A percentile compares a stretch with the other conserved stretches of the same genome.
Evolutionary conservation across 208 protist genomes (phyloP).

Genomic region (Willaertia magna): DNA sequence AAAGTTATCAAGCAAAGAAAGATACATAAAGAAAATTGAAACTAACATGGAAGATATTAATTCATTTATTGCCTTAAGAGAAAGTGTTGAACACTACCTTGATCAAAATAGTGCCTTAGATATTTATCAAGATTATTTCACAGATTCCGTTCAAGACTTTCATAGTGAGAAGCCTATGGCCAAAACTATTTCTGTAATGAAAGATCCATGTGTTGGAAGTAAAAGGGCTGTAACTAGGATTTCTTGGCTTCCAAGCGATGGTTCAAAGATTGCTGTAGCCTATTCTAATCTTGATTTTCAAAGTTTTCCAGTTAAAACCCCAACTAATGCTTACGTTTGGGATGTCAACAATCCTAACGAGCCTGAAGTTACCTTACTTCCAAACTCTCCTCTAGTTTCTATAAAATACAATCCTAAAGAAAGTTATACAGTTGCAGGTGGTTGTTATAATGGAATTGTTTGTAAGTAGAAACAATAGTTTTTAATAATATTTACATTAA

Average conservation of each 20-base stretch:
- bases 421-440: conserved; percentile 80
- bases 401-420: conserved; percentile 89
- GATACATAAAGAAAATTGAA: conserved; percentile 89
- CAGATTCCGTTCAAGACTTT: conserved; percentile 52
- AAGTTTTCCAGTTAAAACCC: conserved; percentile 65
- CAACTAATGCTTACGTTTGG: conserved; percentile 85
- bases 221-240: conserved; percentile 74
- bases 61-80: conserved; percentile 65
- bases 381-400: conserved; percentile 77
- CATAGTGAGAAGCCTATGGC: conserved; percentile 61
- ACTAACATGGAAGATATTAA: conserved; percentile 80
- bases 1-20: conserved; percentile 83
- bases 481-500: conserved; percentile 21
- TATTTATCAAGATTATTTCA: conserved; percentile 91
- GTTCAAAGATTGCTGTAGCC: conserved; percentile 75
- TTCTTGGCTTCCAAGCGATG: conserved; percentile 82
- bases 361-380: conserved; percentile 72
- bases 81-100: conserved; percentile 69
- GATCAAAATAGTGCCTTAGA: conserved; percentile 93
- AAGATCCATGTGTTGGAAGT: conserved; percentile 58
- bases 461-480: neutral
- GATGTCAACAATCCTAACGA: conserved; percentile 88
- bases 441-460: conserved; percentile 89
- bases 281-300: conserved; percentile 86
- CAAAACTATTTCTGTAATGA: conserved; percentile 81